These are phyloP conservation scores for Rosa lucieae DNA, from an alignment of 306 rosid species.

Conservation along the genomic window DNA sequence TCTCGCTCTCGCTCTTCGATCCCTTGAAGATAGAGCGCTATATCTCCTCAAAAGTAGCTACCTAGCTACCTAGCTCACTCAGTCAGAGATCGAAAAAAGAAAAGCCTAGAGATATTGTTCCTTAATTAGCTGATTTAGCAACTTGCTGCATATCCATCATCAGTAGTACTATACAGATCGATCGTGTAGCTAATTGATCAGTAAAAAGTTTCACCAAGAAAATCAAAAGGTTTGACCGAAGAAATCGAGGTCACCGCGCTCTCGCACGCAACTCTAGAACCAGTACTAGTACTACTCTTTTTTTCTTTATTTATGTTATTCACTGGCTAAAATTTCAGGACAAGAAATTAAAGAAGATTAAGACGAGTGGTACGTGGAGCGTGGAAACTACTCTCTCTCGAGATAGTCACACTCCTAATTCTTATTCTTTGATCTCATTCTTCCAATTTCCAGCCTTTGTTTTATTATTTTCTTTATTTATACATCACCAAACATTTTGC, in stretches of 20 bases:
- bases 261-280: constrained; percentile 18
- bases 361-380: constrained; percentile 9
- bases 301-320: background rate
- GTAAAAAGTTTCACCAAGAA: constrained; percentile 9
- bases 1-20: background rate
- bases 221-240: constrained; percentile 37
- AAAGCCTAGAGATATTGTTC: background rate
- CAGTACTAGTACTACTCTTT: background rate
- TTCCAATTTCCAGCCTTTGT: background rate
- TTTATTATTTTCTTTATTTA: background rate
- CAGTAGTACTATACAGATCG: background rate
- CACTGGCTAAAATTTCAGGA: constrained; percentile 27
- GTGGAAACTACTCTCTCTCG: background rate
- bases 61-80: background rate
- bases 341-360: constrained; percentile 11
- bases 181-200: background rate
- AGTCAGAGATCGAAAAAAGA: background rate
- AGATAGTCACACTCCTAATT: background rate
- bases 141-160: background rate
- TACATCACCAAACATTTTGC: background rate
- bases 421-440: constrained; percentile 19
- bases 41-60: background rate
- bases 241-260: constrained; percentile 35
- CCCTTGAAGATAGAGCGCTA: background rate
- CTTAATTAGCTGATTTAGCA: background rate